phyloP scores from a whole-genome alignment of 2,329 filamentous ascomycete genomes.

The Clathrospora elynae region DNA sequence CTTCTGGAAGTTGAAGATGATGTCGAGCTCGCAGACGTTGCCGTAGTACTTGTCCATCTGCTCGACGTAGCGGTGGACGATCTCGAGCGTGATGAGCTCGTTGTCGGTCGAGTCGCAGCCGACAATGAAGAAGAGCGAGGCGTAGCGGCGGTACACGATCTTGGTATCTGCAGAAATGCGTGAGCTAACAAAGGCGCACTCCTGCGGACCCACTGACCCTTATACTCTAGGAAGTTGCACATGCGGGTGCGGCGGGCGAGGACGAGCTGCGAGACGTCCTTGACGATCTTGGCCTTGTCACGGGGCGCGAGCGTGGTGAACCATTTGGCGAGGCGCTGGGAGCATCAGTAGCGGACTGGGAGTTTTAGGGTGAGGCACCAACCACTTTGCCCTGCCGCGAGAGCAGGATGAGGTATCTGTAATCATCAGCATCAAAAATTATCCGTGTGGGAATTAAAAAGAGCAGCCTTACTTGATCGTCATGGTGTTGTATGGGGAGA shows the following conservation, averaged over 20 bases:
- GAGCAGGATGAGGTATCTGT: slow-evolving; percentile 93
- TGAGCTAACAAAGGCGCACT: slow-evolving; percentile 29
- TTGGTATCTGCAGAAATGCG: slow-evolving; percentile 75
- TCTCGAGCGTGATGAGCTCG: slow-evolving; percentile 95
- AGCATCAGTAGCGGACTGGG: slow-evolving; percentile 38
- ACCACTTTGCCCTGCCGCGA: slow-evolving; percentile 99
- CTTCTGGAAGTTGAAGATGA: slow-evolving; percentile 99
- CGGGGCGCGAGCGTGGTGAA: slow-evolving; percentile 97
- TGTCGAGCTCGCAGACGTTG: slow-evolving; percentile 98
- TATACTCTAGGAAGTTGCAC: slow-evolving; percentile 99
- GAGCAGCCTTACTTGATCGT: slow-evolving; percentile 59
- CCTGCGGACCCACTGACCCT: slow-evolving; percentile 65
- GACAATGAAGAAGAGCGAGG: slow-evolving; percentile 98
- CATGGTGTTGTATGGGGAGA: slow-evolving; percentile 48
- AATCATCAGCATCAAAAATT: slow-evolving; percentile 7
- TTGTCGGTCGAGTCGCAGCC: slow-evolving; percentile 97
- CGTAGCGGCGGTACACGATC: slow-evolving; percentile 97
- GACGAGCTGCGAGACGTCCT: slow-evolving; percentile 97
- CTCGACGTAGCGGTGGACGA: slow-evolving; percentile 98
- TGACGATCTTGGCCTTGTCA: slow-evolving; percentile 99
- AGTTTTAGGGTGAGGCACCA: slow-evolving; percentile 53
- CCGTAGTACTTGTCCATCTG: slow-evolving; percentile 99
- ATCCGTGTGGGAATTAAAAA: background rate
- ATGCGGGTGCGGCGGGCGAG: slow-evolving; percentile 94
- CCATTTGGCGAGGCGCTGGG: slow-evolving; percentile 96